Evolutionary conservation across 768 basidiomycete genomes (phyloP), one percentile per base, ranked within the genome.

Genomic region (Rhodocollybia butyracea): DNA sequence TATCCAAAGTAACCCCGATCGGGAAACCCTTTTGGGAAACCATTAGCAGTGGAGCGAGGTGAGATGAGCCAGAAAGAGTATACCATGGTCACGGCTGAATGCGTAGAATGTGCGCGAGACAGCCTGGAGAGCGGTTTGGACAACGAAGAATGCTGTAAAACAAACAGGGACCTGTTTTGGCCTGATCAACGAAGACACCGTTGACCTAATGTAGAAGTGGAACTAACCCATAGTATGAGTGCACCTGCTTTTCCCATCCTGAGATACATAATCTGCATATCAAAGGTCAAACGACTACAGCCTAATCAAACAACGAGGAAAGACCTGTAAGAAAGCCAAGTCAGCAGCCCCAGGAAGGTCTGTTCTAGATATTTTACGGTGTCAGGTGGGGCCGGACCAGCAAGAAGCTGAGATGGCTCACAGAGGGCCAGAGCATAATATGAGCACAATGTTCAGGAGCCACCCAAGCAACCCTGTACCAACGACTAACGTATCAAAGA

Each of bases 111-210:
- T 88, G 34, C 92, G 79, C 3, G 90, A 89, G 55, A 83, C 85
- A 21, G 91, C 92, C 61, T 94, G 92, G 4, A 91, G 76, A 11
- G 89, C 85, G 15, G 82, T 86, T 68, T 91, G 89, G 13, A 82
- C 84, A 55, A 91, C 89, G 67, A 91, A 91, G 74, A 91, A 94
- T 0, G 93, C 93, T 17, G 91, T 91, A 55, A n/a, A n/a, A n/a
- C n/a, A n/a, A n/a, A n/a, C n/a, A n/a, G n/a, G n/a, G n/a, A n/a
- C n/a, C n/a, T n/a, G 89, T 65, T 74, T 91, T 92, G 29, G 91
- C 88, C 87, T 84, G 13, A 76, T 76, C 85, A 85, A 48, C 26
- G 21, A n/a, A 22, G 24, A 24, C 38, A 11, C 42, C 27, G 21
- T 48, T 21, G 51, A 32, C 15, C n/a, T n/a, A n/a, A 17, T 17